phyloP scores from a whole-genome alignment of 2,329 filamentous ascomycete genomes.

The Colletotrichum ledebouriae region DNA sequence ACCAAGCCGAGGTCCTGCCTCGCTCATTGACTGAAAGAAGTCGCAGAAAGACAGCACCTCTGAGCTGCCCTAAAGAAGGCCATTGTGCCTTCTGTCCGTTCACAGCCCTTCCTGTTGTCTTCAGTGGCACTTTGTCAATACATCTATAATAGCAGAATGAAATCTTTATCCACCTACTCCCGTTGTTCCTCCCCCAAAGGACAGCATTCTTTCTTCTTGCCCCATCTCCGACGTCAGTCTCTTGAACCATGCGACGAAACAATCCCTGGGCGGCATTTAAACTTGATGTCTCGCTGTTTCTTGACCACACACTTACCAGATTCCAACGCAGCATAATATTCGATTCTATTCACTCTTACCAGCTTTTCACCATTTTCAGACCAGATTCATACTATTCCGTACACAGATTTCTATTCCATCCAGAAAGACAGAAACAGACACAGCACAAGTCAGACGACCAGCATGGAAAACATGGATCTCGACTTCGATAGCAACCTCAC shows the following conservation, averaged over 20 bases:
- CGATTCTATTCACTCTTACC: background rate
- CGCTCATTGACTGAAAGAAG: background rate
- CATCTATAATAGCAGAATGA: slow-evolving; percentile 10
- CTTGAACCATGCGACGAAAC: background rate
- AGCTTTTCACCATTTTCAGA: background rate
- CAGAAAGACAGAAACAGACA: background rate
- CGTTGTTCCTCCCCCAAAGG: background rate
- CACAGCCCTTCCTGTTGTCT: slow-evolving; percentile 2
- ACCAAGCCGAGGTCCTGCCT: background rate
- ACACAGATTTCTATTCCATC: too few species aligned
- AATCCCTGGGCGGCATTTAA: slow-evolving; percentile 3
- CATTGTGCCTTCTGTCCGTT: slow-evolving; percentile 1
- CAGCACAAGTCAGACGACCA: background rate
- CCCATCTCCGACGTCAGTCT: too few species aligned
- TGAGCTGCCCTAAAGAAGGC: background rate
- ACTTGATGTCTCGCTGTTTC: slow-evolving; percentile 1
- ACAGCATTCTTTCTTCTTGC: background rate
- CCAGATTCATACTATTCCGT: background rate
- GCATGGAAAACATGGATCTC: background rate
- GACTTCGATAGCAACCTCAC: background rate
- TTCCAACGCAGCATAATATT: background rate
- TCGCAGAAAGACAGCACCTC: slow-evolving; percentile 2
- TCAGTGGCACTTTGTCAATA: background rate
- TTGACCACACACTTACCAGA: background rate
- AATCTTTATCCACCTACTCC: slow-evolving; percentile 2